Evolutionary conservation across 768 basidiomycete genomes (phyloP).

Genomic region (Dacryopinax spathularia): DNA sequence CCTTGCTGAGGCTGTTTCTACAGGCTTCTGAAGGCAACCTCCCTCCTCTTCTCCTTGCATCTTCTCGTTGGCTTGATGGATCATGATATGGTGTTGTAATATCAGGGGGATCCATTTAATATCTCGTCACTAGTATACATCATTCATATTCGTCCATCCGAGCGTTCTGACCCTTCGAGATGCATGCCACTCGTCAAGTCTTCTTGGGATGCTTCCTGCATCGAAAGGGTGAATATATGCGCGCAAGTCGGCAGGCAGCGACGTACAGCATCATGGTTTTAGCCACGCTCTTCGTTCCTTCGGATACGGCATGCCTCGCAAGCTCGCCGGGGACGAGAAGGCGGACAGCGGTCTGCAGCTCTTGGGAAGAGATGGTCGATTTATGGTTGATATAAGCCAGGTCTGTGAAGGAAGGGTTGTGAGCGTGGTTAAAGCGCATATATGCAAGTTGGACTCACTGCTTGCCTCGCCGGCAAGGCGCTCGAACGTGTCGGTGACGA

Average conservation of each 20-base stretch:
- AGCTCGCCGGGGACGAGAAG: slow-evolving; percentile 94
- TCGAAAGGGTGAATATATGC: neutral
- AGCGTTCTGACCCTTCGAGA: too few species aligned
- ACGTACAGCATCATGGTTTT: slow-evolving; percentile 32
- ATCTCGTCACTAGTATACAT: too few species aligned
- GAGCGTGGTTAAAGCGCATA: neutral
- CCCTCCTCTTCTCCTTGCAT: neutral
- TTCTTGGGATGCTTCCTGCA: neutral
- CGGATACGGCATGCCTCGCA: slow-evolving; percentile 85
- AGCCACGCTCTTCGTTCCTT: slow-evolving; percentile 87
- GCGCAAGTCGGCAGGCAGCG: neutral
- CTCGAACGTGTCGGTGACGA: slow-evolving; percentile 91
- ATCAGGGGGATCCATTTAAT: too few species aligned
- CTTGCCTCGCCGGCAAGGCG: slow-evolving; percentile 87
- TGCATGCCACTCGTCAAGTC: neutral
- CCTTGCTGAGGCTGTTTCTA: neutral
- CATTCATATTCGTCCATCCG: too few species aligned
- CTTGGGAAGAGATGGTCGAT: slow-evolving; percentile 95
- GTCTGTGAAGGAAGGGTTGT: slow-evolving; percentile 33
- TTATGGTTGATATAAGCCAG: slow-evolving; percentile 96
- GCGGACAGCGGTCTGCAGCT: slow-evolving; percentile 94
- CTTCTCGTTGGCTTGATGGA: neutral
- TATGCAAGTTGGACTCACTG: slow-evolving; percentile 35
- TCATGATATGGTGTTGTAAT: too few species aligned
- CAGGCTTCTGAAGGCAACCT: neutral